A percentile compares a stretch with the other conserved stretches of the same genome.
These are phyloP conservation scores for Monsonia emarginata DNA, from an alignment of 441 rosid species.

Conservation along the genomic window DNA sequence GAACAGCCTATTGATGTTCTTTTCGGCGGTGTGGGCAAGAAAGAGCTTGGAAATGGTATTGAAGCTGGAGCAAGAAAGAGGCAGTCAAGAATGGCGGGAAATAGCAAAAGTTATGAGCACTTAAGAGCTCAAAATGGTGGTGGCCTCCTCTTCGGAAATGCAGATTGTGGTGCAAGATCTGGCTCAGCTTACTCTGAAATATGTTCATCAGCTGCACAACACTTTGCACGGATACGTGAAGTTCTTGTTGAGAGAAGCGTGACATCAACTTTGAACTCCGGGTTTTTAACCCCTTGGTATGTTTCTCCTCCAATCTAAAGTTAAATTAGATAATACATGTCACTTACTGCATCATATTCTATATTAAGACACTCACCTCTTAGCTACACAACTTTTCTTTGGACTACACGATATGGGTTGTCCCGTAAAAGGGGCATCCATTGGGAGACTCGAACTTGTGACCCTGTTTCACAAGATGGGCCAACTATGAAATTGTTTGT, in stretches of 20 bases:
- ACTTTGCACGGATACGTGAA: constrained; percentile 82
- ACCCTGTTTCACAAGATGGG: neutral
- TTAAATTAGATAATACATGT: neutral
- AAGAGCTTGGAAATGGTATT: constrained; percentile 53
- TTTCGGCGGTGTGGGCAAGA: constrained; percentile 39
- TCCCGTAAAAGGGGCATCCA: too few species aligned
- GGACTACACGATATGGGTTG: too few species aligned
- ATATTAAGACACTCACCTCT: neutral
- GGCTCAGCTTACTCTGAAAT: constrained; percentile 71
- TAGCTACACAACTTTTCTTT: too few species aligned
- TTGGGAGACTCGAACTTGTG: neutral
- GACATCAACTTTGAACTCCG: constrained; percentile 78
- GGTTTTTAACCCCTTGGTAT: constrained; percentile 91
- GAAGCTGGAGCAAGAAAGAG: constrained; percentile 72
- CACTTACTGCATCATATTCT: neutral
- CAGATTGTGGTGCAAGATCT: constrained; percentile 40
- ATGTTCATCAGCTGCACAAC: constrained; percentile 84
- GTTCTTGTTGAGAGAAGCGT: constrained; percentile 87
- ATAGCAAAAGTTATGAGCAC: constrained; percentile 38
- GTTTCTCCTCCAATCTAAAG: constrained; percentile 12
- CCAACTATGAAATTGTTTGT: neutral
- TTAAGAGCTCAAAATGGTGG: constrained; percentile 49
- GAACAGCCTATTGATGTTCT: constrained; percentile 64
- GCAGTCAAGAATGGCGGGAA: constrained; percentile 48
- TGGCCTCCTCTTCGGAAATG: constrained; percentile 44